Conservation (phyloP, 345 rosid species). For the Erysimum cheiranthoides region DNA sequence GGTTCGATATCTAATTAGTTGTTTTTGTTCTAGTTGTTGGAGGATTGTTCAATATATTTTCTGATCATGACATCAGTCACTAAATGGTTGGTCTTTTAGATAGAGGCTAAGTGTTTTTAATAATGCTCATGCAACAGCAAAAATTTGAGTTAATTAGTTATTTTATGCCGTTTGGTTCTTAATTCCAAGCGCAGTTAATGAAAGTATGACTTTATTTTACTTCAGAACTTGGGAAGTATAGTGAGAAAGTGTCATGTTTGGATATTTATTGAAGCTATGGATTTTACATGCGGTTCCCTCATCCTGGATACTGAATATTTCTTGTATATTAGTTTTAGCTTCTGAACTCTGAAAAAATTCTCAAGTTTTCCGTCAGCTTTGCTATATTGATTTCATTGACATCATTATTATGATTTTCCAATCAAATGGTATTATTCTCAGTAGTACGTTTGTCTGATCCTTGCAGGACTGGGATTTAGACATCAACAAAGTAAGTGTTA, state of each 20-base stretch:
- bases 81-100: not conserved
- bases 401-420: slow-evolving; percentile 1
- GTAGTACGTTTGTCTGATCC: slow-evolving; percentile 7
- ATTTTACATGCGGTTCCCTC: slow-evolving; percentile 4
- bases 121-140: not conserved
- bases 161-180: not conserved
- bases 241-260: slow-evolving; percentile 9
- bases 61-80: not conserved
- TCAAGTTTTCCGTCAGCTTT: not conserved
- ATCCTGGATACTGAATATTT: not conserved
- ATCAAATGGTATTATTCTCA: slow-evolving; percentile 15
- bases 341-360: slow-evolving; percentile 15
- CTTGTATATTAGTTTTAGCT: not conserved
- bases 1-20: not conserved
- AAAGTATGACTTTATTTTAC: not conserved
- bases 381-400: not conserved
- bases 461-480: slow-evolving; percentile 89
- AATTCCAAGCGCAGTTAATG: not conserved
- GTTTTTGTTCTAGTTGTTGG: not conserved
- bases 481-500: slow-evolving; percentile 53
- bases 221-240: slow-evolving; percentile 8
- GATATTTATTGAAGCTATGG: not conserved
- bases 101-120: slow-evolving; percentile 1
- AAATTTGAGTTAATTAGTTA: slow-evolving; percentile 1
- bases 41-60: not conserved